These are phyloP conservation scores for Naematelia encephala DNA, from an alignment of 768 basidiomycete genomes.

Conservation along the genomic window DNA sequence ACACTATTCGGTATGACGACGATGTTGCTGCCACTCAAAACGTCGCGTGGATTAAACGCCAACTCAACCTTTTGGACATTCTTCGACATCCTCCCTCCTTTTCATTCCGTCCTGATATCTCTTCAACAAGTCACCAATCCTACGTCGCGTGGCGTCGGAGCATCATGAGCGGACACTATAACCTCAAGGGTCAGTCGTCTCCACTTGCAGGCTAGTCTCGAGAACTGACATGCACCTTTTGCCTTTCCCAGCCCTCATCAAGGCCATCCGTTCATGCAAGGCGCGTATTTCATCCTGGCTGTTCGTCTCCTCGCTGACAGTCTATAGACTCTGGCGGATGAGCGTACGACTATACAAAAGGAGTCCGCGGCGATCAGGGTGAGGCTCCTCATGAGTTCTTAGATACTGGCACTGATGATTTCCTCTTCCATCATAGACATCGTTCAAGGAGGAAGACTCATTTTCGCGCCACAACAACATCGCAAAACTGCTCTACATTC, in stretches of 20 bases:
- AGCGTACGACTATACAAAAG: slow-evolving; percentile 92
- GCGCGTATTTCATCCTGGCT: slow-evolving; percentile 51
- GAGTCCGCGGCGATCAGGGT: slow-evolving; percentile 83
- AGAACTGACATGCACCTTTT: neutral
- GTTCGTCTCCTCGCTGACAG: slow-evolving; percentile 1
- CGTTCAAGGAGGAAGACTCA: slow-evolving; percentile 95
- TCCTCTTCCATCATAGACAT: slow-evolving; percentile 72
- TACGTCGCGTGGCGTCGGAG: neutral
- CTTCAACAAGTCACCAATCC: neutral
- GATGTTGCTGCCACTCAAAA: neutral
- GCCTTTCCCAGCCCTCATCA: slow-evolving; percentile 73
- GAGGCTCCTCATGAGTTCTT: slow-evolving; percentile 14
- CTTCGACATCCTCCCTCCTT: neutral
- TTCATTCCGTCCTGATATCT: neutral
- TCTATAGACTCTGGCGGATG: slow-evolving; percentile 85
- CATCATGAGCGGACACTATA: slow-evolving; percentile 48
- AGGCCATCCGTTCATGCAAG: slow-evolving; percentile 97
- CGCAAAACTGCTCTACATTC: slow-evolving; percentile 93
- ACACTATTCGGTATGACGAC: neutral
- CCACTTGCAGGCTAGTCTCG: neutral
- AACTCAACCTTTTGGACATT: neutral
- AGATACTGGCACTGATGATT: slow-evolving; percentile 62
- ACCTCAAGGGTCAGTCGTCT: slow-evolving; percentile 47
- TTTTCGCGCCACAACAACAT: slow-evolving; percentile 94
- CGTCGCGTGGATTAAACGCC: neutral